Conservation (phyloP, 805 yeast species). For the Babjeviella inositovora region DNA sequence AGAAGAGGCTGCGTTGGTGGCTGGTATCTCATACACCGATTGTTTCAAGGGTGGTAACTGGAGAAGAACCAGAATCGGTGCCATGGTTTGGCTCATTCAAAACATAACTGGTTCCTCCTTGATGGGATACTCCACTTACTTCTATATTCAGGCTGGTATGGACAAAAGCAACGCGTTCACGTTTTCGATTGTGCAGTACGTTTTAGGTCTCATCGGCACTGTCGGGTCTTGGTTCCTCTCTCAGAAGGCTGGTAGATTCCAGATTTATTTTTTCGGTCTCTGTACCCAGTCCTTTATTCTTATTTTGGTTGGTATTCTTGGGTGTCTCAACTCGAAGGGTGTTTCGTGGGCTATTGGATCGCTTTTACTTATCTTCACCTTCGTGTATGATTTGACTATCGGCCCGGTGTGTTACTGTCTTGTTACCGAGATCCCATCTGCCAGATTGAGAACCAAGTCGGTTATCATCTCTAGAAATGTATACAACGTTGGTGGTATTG, state of each 20-base stretch:
- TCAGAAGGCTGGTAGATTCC: constrained; percentile 20
- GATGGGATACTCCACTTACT: constrained; percentile 32
- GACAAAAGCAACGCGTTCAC: constrained; percentile 24
- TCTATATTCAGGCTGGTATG: constrained; percentile 31
- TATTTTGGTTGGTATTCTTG: constrained; percentile 25
- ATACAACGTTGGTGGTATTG: too few species aligned
- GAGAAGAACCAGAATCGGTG: constrained; percentile 34
- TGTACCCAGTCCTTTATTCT: constrained; percentile 14
- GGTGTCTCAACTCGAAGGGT: constrained; percentile 10
- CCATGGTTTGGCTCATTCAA: constrained; percentile 26
- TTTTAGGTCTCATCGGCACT: constrained; percentile 26
- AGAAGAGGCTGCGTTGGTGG: too few species aligned
- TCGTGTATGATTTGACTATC: constrained; percentile 23
- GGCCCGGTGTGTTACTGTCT: constrained; percentile 26
- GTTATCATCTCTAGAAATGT: constrained; percentile 20
- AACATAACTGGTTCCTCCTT: constrained; percentile 25
- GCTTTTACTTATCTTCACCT: constrained; percentile 25
- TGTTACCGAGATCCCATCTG: constrained; percentile 22
- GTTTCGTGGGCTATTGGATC: constrained; percentile 29
- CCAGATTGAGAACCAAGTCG: constrained; percentile 22
- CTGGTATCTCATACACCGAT: constrained; percentile 21
- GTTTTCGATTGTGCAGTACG: constrained; percentile 26
- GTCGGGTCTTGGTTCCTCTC: constrained; percentile 24
- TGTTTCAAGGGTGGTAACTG: constrained; percentile 29
- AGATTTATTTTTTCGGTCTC: constrained; percentile 20